Base-by-base conservation (phyloP, 129 eudicot species). In the Flaveria brownii region DNA sequence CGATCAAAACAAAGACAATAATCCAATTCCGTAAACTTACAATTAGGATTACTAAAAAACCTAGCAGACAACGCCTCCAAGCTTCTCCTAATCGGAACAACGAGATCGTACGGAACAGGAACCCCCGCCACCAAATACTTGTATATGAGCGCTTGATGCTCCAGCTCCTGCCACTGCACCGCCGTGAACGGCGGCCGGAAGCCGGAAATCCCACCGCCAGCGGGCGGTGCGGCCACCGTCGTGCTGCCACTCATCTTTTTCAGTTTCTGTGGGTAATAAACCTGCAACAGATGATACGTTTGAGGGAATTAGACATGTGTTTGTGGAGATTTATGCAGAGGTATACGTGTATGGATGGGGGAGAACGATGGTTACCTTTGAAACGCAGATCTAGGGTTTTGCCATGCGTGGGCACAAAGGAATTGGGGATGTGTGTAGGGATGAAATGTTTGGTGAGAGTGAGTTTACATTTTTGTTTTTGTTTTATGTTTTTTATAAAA, bases 301-400 rank as follows among this genome's bases (percentile, higher is more conserved):
- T 1, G 26, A 30, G 22, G 9, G 54, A 79, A 17, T 52, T 65
- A 66, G 15, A 62, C 23, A 22, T 70, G 54, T 39, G 70, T 49
- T 74, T 5, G 42, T 59, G 18, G 28, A 64, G 45, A 47, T 76
- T 42, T 20, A 33, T 17, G 65, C 25, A 76, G 18, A 69, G 25
- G 70, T 36, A 63, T 79, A 79, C 83, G 83, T 79, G 83, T 59
- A 65, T 72, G 71, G 68, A 72, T 41, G 74, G 84, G 75, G 75
- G 60, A 10, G 75, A 55, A 68, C 23, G 74, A 57, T 72, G 46
- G 72, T 17, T 82, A 77, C 82, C 82, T 82, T 72, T 73, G 74
- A 79, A 83, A 86, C 73, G 78, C 87, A 86, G 95, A 89, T 89
- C 89, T 89, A 89, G 95, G 91, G 95, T 89, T 86, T 89, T 89